These are phyloP conservation scores for Persicaria maculosa DNA, from an alignment of 148 eudicot genomes.

Conservation along the genomic window DNA sequence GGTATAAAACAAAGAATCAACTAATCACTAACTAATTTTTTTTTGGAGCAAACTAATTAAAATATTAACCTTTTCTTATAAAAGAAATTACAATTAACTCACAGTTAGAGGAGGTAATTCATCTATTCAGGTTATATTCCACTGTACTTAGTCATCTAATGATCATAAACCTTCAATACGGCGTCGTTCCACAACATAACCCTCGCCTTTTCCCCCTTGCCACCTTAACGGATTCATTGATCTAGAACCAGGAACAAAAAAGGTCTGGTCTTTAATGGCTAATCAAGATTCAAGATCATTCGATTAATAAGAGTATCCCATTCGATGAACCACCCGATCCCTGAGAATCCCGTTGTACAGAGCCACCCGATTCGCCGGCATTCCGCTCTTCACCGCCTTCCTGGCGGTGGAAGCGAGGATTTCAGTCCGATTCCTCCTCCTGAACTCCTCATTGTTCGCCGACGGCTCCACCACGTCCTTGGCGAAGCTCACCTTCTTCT, in stretches of 20 bases:
- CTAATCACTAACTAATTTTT: no score
- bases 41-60: no score
- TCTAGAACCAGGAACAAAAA: not conserved
- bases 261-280: not conserved
- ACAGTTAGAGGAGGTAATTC: no score
- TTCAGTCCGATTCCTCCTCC: constrained; percentile 24
- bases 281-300: not conserved
- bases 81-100: no score
- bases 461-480: constrained; percentile 76
- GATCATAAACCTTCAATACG: no score
- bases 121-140: no score
- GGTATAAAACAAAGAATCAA: no score
- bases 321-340: constrained; percentile 52
- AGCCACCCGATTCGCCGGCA: constrained; percentile 65
- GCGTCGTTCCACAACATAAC: not conserved
- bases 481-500: constrained; percentile 81
- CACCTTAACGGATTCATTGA: no score
- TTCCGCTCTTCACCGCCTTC: constrained; percentile 16
- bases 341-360: constrained; percentile 71
- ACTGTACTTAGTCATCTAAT: no score
- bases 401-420: not conserved
- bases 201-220: not conserved
- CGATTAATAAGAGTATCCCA: constrained; percentile 34
- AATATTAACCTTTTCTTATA: no score
- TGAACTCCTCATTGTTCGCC: constrained; percentile 59